A percentile compares a stretch with the other conserved stretches of the same genome.
Evolutionary conservation across 2,329 filamentous ascomycete species (phyloP).

Genomic region (Rutstroemia sp.): DNA sequence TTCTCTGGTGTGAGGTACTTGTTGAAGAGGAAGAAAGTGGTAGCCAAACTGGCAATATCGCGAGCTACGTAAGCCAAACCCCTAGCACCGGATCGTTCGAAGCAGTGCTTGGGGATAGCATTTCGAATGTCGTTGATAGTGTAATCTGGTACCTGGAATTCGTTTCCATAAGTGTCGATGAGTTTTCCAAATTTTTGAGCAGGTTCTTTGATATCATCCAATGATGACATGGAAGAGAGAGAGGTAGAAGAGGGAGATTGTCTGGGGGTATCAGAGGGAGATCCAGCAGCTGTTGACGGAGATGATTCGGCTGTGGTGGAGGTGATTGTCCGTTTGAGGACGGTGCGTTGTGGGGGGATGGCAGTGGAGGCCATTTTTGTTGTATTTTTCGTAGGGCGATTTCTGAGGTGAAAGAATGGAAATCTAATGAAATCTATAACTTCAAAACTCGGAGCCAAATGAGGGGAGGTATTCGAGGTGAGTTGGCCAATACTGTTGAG

Average conservation of each 20-base stretch:
- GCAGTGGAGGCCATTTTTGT: constrained; percentile 29
- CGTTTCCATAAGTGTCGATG: constrained; percentile 87
- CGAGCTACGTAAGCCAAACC: constrained; percentile 79
- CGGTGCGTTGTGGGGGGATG: constrained; percentile 16
- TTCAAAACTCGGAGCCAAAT: neutral
- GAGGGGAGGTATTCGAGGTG: neutral
- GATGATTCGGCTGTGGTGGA: constrained; percentile 27
- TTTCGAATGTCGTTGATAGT: constrained; percentile 97
- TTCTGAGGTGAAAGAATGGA: neutral
- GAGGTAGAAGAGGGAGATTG: constrained; percentile 77
- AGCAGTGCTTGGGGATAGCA: constrained; percentile 97
- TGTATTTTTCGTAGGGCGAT: neutral
- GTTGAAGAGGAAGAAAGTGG: constrained; percentile 83
- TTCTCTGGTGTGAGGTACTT: constrained; percentile 81
- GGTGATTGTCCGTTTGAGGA: constrained; percentile 23
- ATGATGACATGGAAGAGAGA: constrained; percentile 76
- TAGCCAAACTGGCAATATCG: constrained; percentile 64
- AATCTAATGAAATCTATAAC: neutral
- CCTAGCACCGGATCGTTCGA: constrained; percentile 69
- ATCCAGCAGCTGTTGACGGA: constrained; percentile 49
- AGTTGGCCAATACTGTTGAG: constrained; percentile 5
- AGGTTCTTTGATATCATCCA: constrained; percentile 35
- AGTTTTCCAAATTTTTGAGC: constrained; percentile 52
- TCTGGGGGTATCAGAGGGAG: constrained; percentile 52
- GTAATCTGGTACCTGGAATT: constrained; percentile 89